These are phyloP conservation scores for Liriodendron chinense DNA, from an alignment of 164 flowering plant species.

Conservation along the genomic window DNA sequence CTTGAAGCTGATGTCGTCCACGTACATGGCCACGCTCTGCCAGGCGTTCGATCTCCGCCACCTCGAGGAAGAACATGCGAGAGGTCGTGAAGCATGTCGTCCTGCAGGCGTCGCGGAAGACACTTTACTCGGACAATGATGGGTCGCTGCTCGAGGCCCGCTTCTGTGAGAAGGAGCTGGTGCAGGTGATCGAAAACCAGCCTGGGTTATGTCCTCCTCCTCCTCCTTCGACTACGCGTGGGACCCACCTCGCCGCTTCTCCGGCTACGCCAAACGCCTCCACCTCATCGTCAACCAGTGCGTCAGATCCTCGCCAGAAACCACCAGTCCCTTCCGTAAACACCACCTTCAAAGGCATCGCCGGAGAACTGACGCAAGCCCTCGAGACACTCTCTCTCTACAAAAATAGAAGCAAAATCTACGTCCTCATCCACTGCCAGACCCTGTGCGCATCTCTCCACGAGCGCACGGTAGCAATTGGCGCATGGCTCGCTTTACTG, in stretches of 20 bases:
- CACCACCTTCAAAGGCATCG: slow-evolving; percentile 44
- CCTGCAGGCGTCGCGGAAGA: too few relatives aligned
- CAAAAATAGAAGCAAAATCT: slow-evolving; percentile 37
- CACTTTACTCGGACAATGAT: too few relatives aligned
- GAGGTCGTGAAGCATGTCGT: too few relatives aligned
- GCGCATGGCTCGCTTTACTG: slow-evolving; percentile 52
- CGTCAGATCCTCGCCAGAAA: slow-evolving; percentile 20
- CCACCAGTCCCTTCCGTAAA: slow-evolving; percentile 27
- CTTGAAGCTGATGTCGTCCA: too few relatives aligned
- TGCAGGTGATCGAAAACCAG: too few relatives aligned
- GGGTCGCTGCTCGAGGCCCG: too few relatives aligned
- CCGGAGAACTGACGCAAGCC: slow-evolving; percentile 34
- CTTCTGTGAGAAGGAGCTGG: too few relatives aligned
- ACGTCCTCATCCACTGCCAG: slow-evolving; percentile 43
- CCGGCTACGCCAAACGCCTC: slow-evolving; percentile 38
- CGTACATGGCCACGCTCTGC: too few relatives aligned
- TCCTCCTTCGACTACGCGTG: slow-evolving; percentile 28
- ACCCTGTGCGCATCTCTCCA: slow-evolving; percentile 33
- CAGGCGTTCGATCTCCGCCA: too few relatives aligned
- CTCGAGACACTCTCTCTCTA: slow-evolving; percentile 30
- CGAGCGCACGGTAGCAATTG: slow-evolving; percentile 36
- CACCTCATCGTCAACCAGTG: slow-evolving; percentile 32
- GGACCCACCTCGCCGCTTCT: slow-evolving; percentile 40
- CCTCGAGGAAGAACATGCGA: too few relatives aligned
- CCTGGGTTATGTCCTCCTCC: too few relatives aligned